Conservation (phyloP, 1,139 yeast genomes). For the Candida pseudoviswanathii region DNA sequence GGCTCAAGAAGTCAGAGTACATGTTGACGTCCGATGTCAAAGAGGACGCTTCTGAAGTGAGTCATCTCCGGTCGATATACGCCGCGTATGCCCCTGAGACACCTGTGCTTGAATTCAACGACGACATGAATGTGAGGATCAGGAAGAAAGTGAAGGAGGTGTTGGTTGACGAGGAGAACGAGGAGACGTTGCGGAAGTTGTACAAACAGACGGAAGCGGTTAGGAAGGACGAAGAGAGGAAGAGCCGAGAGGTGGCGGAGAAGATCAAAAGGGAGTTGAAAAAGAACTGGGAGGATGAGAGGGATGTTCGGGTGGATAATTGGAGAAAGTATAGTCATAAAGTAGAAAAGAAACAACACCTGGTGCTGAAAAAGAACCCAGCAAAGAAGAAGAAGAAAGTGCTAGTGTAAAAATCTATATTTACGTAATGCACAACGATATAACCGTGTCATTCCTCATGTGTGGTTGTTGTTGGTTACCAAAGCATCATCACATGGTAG, state of each 20-base stretch:
- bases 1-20: slow-evolving; percentile 41
- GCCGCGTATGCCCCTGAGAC: slow-evolving; percentile 30
- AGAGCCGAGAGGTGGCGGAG: slow-evolving; percentile 41
- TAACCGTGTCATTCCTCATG: too few relatives aligned
- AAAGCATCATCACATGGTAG: too few relatives aligned
- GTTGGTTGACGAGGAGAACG: slow-evolving; percentile 38
- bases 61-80: slow-evolving; percentile 36
- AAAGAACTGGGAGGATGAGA: slow-evolving; percentile 61
- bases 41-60: slow-evolving; percentile 33
- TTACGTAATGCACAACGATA: too few relatives aligned
- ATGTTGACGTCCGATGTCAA: slow-evolving; percentile 23
- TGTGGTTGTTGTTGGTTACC: too few relatives aligned
- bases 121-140: slow-evolving; percentile 9
- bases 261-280: slow-evolving; percentile 42
- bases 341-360: slow-evolving; percentile 44
- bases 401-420: slow-evolving; percentile 28
- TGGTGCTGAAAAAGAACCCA: slow-evolving; percentile 33
- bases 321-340: slow-evolving; percentile 60
- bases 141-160: slow-evolving; percentile 24
- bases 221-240: slow-evolving; percentile 27
- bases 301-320: slow-evolving; percentile 60
- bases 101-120: slow-evolving; percentile 7
- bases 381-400: slow-evolving; percentile 27
- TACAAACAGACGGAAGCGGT: slow-evolving; percentile 32
- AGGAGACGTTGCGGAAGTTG: slow-evolving; percentile 36